Base-by-base conservation (phyloP, 345 rosid genomes). In the Laguncularia racemosa region DNA sequence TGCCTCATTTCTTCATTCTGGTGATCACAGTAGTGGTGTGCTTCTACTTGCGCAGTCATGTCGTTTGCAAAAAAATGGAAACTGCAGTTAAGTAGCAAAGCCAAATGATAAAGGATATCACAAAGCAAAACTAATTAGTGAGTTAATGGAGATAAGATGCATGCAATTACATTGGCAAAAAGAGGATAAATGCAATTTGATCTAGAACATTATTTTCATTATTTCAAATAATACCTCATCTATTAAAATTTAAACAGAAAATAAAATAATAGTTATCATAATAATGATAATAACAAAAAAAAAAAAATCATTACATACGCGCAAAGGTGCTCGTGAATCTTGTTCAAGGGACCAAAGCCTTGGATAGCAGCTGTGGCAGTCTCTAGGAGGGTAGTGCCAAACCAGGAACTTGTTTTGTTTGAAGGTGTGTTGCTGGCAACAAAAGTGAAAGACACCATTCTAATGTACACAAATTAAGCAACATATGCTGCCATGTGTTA, bases 281-380 rank as follows among this genome's bases (percentile, higher is more conserved):
- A 20, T 18, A 5, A 20, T 14, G 10, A 26, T 1, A 16, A 46
- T 2, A 16, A 48, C 3, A 13, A 1, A 63, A 19, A 6, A 15
- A 23, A 10, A 5, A 28, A 33, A 11, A 52, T 14, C 28, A 44
- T 17, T 21, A 44, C 51, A 53, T 72, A 87, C 91, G 97, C 91
- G 86, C 95, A 88, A 66, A 85, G 95, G 81, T 88, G 91, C 21
- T 82, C 86, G 67, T 91, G 96, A 67, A 88, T 81, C 61, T 78
- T 76, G 69, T 78, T 84, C 38, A 78, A 21, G 14, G 95, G 91
- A 18, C 55, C 79, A 20, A 84, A 88, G 72, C 75, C 63, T 65
- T 82, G 91, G 49, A 85, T 61, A 45, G 95, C 75, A 14, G 83
- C 72, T 20, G 86, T 80, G 52, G 86, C 83, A 0, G 80, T 74